phyloP scores from a whole-genome alignment of 208 protist genomes.

The Trypanosoma melophagium region DNA sequence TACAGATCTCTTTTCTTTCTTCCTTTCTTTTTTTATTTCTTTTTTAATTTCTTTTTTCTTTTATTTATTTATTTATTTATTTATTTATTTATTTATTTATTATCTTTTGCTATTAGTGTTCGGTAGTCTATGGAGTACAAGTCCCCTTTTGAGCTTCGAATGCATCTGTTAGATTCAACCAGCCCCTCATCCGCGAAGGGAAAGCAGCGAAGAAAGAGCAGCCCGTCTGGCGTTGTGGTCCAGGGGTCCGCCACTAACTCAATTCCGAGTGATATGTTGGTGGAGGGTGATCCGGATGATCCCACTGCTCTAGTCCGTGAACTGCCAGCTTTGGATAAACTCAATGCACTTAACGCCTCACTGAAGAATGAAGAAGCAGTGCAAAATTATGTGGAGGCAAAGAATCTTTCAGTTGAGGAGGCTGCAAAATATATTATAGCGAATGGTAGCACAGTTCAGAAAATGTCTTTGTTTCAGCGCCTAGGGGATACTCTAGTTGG shows the following conservation, averaged over 20 bases:
- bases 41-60: constrained; percentile 7
- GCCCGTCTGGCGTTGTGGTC: not conserved
- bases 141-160: constrained; percentile 84
- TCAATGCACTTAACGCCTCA: constrained; percentile 81
- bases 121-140: constrained; percentile 53
- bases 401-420: constrained; percentile 83
- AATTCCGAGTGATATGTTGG: not conserved
- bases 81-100: not conserved
- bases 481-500: constrained; percentile 63
- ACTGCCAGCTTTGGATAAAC: constrained; percentile 80
- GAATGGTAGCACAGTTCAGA: constrained; percentile 87
- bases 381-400: constrained; percentile 85
- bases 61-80: constrained; percentile 1
- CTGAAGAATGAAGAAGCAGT: constrained; percentile 88
- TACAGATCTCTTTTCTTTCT: constrained; percentile 6
- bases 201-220: constrained; percentile 6
- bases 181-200: constrained; percentile 25
- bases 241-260: not conserved
- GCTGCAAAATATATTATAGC: constrained; percentile 86
- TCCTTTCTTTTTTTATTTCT: constrained; percentile 1
- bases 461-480: constrained; percentile 77
- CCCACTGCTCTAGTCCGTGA: constrained; percentile 86
- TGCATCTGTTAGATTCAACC: constrained; percentile 69
- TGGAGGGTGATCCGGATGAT: constrained; percentile 54
- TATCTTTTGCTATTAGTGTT: not conserved